These are phyloP conservation scores for Macadamia tetraphylla DNA, from an alignment of 164 flowering plant species.

Conservation along the genomic window DNA sequence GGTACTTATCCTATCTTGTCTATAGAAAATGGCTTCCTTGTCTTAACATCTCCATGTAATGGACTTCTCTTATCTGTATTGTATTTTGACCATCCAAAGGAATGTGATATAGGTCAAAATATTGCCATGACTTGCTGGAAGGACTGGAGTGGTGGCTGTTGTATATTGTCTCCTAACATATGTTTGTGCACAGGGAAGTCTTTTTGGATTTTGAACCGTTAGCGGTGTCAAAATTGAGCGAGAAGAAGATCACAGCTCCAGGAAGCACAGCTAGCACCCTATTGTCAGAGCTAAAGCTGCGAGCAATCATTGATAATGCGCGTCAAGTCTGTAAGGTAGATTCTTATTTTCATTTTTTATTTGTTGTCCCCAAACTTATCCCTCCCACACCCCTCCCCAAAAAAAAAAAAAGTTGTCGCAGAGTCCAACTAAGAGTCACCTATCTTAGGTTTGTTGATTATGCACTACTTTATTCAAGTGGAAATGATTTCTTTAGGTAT, in stretches of 20 bases:
- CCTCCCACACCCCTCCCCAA: too few species aligned
- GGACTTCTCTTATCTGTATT: not conserved
- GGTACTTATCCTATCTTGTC: slow-evolving; percentile 25
- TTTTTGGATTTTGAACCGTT: slow-evolving; percentile 35
- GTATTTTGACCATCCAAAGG: not conserved
- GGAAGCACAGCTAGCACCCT: slow-evolving; percentile 27
- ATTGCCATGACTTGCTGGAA: too few species aligned
- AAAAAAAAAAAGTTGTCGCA: too few species aligned
- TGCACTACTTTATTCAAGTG: too few species aligned
- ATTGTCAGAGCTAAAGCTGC: slow-evolving; percentile 31
- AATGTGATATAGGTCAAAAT: not conserved
- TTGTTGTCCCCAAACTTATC: not conserved
- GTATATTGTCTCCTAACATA: not conserved
- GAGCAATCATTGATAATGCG: slow-evolving; percentile 35
- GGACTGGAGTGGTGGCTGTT: not conserved
- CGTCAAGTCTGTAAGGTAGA: slow-evolving; percentile 33
- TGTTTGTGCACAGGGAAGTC: slow-evolving; percentile 27
- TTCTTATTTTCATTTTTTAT: not conserved
- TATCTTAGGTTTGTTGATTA: too few species aligned
- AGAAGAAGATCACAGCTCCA: slow-evolving; percentile 26
- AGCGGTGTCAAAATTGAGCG: slow-evolving; percentile 28
- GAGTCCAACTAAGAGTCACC: too few species aligned
- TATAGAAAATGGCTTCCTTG: not conserved
- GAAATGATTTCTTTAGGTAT: too few species aligned
- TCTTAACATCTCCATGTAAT: not conserved